Evolutionary conservation across 2,329 filamentous ascomycete genomes (phyloP).

Genomic region (Huntiella moniliformis): DNA sequence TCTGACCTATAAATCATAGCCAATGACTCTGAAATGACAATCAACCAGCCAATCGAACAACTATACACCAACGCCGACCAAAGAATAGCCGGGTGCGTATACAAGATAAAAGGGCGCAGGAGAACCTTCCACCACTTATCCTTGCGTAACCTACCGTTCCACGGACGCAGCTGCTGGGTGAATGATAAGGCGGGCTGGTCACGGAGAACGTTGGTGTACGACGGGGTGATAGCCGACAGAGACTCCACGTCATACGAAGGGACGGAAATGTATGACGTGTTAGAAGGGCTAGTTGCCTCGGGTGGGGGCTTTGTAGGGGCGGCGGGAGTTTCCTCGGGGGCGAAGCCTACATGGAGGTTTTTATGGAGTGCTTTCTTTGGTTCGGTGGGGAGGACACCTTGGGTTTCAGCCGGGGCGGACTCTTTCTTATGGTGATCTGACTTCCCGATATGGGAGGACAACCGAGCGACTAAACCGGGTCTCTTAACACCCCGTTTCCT

Average conservation of each 20-base stretch:
- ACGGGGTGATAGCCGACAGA: slow-evolving; percentile 15
- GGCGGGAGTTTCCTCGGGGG: slow-evolving; percentile 7
- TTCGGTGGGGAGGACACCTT: neutral
- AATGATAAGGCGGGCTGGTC: slow-evolving; percentile 52
- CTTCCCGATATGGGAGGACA: slow-evolving; percentile 23
- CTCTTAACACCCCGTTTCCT: slow-evolving; percentile 19
- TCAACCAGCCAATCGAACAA: slow-evolving; percentile 83
- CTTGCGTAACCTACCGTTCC: slow-evolving; percentile 56
- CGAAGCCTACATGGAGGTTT: slow-evolving; percentile 19
- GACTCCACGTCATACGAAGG: slow-evolving; percentile 10
- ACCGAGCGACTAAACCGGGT: slow-evolving; percentile 28
- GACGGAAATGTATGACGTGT: slow-evolving; percentile 3
- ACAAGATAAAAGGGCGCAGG: slow-evolving; percentile 66
- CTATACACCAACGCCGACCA: slow-evolving; percentile 78
- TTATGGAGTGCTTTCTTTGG: slow-evolving; percentile 13
- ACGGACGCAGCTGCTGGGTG: slow-evolving; percentile 52
- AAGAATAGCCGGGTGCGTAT: slow-evolving; percentile 69
- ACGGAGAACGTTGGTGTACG: slow-evolving; percentile 55
- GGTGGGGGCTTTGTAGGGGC: neutral
- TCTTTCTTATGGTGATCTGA: slow-evolving; percentile 12
- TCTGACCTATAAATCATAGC: slow-evolving; percentile 57
- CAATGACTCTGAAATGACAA: slow-evolving; percentile 71
- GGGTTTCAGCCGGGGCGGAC: slow-evolving; percentile 3
- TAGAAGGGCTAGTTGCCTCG: neutral
- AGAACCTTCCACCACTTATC: slow-evolving; percentile 69